These are phyloP conservation scores for Dalechampia spathulata DNA, from an alignment of 441 rosid species.

Conservation along the genomic window DNA sequence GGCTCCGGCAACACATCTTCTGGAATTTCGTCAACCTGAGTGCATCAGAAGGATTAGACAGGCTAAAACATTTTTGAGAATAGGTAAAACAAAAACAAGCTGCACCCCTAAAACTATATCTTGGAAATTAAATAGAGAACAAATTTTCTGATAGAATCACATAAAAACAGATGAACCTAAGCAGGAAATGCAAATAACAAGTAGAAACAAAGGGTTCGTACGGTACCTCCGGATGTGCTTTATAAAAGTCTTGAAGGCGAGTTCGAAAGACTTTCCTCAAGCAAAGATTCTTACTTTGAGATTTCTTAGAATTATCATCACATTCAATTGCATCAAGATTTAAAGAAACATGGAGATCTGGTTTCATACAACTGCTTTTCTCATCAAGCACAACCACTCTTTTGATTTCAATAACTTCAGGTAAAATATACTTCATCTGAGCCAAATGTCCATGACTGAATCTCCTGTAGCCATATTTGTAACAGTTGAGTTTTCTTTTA, in stretches of 20 bases:
- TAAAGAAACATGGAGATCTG: slow-evolving; percentile 58
- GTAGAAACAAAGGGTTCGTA: too few relatives aligned
- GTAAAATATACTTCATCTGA: slow-evolving; percentile 61
- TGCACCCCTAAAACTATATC: not conserved
- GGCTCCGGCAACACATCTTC: slow-evolving; percentile 67
- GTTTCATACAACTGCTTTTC: slow-evolving; percentile 64
- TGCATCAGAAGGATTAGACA: slow-evolving; percentile 7
- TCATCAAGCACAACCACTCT: slow-evolving; percentile 52
- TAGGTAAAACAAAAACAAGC: not conserved
- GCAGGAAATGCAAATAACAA: too few relatives aligned
- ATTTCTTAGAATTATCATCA: slow-evolving; percentile 19
- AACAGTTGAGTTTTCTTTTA: too few relatives aligned
- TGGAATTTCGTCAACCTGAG: slow-evolving; percentile 77
- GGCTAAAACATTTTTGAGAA: too few relatives aligned
- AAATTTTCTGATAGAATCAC: too few relatives aligned
- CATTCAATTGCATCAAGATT: slow-evolving; percentile 41
- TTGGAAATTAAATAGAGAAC: not conserved
- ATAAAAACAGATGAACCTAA: too few relatives aligned
- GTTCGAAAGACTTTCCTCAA: slow-evolving; percentile 52
- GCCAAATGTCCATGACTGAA: slow-evolving; percentile 64
- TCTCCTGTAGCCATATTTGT: slow-evolving; percentile 56
- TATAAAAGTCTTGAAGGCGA: slow-evolving; percentile 46
- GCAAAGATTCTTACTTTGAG: slow-evolving; percentile 31
- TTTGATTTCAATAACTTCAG: slow-evolving; percentile 67
- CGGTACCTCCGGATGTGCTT: slow-evolving; percentile 61